Conservation (phyloP, 768 basidiomycete species). For the Coprinopsis sp. region DNA sequence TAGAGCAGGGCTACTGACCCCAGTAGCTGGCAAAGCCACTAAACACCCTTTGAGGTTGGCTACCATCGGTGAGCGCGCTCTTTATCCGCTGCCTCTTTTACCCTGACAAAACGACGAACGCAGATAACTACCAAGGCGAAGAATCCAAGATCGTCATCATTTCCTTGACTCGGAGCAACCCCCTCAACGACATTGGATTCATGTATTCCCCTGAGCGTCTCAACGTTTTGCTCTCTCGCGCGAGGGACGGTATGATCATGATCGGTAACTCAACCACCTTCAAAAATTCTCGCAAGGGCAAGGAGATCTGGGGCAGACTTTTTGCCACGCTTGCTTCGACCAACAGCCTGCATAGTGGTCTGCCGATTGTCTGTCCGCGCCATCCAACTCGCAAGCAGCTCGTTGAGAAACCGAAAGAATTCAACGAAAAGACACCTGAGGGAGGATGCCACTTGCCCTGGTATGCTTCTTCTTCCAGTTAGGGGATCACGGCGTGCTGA, state of each 20-base stretch:
- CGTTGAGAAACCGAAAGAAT: conserved; percentile 41
- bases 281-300: conserved; percentile 43
- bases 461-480: conserved; percentile 40
- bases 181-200: conserved; percentile 56
- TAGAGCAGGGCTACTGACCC: conserved; percentile 48
- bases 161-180: conserved; percentile 59
- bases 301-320: conserved; percentile 46
- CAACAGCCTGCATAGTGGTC: conserved; percentile 50
- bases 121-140: no score
- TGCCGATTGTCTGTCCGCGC: conserved; percentile 55
- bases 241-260: conserved; percentile 60
- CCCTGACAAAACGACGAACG: neutral
- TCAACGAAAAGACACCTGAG: conserved; percentile 49
- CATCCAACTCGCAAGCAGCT: conserved; percentile 40
- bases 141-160: conserved; percentile 62
- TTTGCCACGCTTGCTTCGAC: conserved; percentile 38
- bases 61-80: conserved; percentile 50
- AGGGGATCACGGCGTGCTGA: neutral
- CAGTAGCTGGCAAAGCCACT: conserved; percentile 30
- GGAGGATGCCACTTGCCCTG: conserved; percentile 61
- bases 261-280: conserved; percentile 64
- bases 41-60: conserved; percentile 52
- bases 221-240: conserved; percentile 67
- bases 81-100: neutral
- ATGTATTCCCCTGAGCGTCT: conserved; percentile 67